Evolutionary conservation across 2,329 filamentous ascomycete species (phyloP).

Genomic region (Calonectria multiphialidica): DNA sequence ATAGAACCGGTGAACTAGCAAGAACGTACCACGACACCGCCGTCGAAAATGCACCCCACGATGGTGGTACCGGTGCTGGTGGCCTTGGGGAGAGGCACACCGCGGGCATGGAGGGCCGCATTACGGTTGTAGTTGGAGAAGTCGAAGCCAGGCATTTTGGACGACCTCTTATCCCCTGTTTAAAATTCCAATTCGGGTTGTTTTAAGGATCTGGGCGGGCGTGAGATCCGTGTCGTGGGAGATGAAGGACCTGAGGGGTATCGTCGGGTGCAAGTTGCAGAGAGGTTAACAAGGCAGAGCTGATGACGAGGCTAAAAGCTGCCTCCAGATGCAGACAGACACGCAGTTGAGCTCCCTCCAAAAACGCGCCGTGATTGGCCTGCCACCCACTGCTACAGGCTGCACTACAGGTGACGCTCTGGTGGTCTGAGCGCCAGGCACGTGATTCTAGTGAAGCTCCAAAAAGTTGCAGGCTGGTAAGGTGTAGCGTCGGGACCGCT

Average conservation of each 20-base stretch:
- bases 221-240: slow-evolving; percentile 17
- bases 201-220: background rate
- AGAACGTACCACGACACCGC: slow-evolving; percentile 86
- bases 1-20: background rate
- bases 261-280: slow-evolving; percentile 32
- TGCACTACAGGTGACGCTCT: slow-evolving; percentile 12
- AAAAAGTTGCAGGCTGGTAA: slow-evolving; percentile 31
- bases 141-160: slow-evolving; percentile 94
- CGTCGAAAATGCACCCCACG: slow-evolving; percentile 96
- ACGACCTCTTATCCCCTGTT: slow-evolving; percentile 30
- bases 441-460: slow-evolving; percentile 39
- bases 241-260: slow-evolving; percentile 33
- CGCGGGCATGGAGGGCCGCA: slow-evolving; percentile 91
- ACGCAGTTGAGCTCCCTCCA: slow-evolving; percentile 37
- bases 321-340: slow-evolving; percentile 51
- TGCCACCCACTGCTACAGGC: slow-evolving; percentile 17
- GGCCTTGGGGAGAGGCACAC: slow-evolving; percentile 94
- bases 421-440: slow-evolving; percentile 37
- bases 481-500: background rate
- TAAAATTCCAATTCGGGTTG: slow-evolving; percentile 21
- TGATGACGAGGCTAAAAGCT: slow-evolving; percentile 69
- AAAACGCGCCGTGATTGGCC: slow-evolving; percentile 43
- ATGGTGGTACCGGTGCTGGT: slow-evolving; percentile 99
- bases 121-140: slow-evolving; percentile 99
- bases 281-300: slow-evolving; percentile 49